Conservation (phyloP, 352 stramenopile genomes). For the Phytophthora tubulina region DNA sequence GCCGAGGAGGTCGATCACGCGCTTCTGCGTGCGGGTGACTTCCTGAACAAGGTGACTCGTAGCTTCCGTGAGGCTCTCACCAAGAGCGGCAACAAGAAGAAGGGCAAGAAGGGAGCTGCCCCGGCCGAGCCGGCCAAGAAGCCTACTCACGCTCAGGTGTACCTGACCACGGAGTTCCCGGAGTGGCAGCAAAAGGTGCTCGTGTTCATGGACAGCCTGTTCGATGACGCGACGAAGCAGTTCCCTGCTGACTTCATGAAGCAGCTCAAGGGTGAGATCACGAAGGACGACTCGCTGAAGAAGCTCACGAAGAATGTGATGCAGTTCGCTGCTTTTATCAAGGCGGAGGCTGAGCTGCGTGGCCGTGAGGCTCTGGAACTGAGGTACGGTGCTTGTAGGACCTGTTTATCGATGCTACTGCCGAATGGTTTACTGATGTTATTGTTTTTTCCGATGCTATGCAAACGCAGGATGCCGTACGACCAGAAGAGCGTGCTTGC, state of each 20-base stretch:
- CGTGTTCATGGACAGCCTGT: slow-evolving; percentile 79
- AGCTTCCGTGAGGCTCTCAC: slow-evolving; percentile 89
- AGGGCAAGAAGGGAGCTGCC: slow-evolving; percentile 85
- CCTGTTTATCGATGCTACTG: neutral
- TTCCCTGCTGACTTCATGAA: slow-evolving; percentile 91
- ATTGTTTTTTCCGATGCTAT: slow-evolving; percentile 23
- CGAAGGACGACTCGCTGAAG: slow-evolving; percentile 84
- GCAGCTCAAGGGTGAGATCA: slow-evolving; percentile 81
- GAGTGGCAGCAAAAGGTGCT: slow-evolving; percentile 90
- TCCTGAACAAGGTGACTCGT: slow-evolving; percentile 93
- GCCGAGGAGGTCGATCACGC: slow-evolving; percentile 92
- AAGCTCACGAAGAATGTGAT: slow-evolving; percentile 96
- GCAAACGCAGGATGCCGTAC: slow-evolving; percentile 89
- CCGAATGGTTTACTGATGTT: slow-evolving; percentile 17
- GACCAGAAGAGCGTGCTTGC: slow-evolving; percentile 95
- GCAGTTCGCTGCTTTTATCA: slow-evolving; percentile 97
- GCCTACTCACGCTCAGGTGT: slow-evolving; percentile 87
- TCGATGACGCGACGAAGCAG: slow-evolving; percentile 65
- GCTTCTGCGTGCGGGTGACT: slow-evolving; percentile 93
- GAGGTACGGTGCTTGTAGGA: slow-evolving; percentile 51
- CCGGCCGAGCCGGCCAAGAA: slow-evolving; percentile 87
- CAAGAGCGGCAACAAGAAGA: slow-evolving; percentile 88
- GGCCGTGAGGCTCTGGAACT: slow-evolving; percentile 94
- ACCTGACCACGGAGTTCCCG: slow-evolving; percentile 87
- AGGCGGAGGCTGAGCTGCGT: slow-evolving; percentile 93